Evolutionary conservation across 768 basidiomycete species (phyloP), one percentile per base, ranked within the genome.

Genomic region (Saitozyma podzolica): DNA sequence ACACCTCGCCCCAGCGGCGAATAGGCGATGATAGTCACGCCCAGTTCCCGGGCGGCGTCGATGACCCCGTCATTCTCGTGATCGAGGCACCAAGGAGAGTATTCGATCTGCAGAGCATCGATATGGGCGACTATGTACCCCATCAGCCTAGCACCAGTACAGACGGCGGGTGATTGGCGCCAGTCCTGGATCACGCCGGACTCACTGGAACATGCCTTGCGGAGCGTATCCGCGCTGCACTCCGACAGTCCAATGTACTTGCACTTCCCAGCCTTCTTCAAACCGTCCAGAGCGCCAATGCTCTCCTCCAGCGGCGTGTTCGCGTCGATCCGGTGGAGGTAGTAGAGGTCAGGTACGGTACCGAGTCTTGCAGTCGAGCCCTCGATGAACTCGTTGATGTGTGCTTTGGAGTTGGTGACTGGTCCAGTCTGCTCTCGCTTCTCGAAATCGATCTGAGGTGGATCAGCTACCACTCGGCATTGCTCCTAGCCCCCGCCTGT

Each of bases 21-120:
- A 68, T 82, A 83, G 16, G 83, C 82, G 57, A 82, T 70, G 56
- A 83, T 69, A 4, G 76, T 65, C 37, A 83, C 76, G 39, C 82
- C 83, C 17, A 83, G 75, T 64, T 84, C 83, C 14, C 77, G 72
- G 4, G 80, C 80, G 14, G 80, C 64, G 11, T 76, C 69, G 58
- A 78, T 73, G 9, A 76, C 51, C 9, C 75, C 78, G 61, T 67
- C 69, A n/a, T 67, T 50, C 62, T 69, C 79, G 19, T 75, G 80
- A 40, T 80, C 73, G 47, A 66, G 63, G 56, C 29, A 70, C 66
- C 67, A 79, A 50, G 73, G 74, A 3, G 73, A 74, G 65, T 74
- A 78, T 51, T 80, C 78, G 62, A 78, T 68, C 54, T 78, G 75
- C 14, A 75, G 56, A 9, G 72, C 69, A 55, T 73, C 74, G 58